Evolutionary conservation across 352 stramenopile species (phyloP), one percentile per base, ranked within the genome.

Genomic region (Pythium folliculosum): DNA sequence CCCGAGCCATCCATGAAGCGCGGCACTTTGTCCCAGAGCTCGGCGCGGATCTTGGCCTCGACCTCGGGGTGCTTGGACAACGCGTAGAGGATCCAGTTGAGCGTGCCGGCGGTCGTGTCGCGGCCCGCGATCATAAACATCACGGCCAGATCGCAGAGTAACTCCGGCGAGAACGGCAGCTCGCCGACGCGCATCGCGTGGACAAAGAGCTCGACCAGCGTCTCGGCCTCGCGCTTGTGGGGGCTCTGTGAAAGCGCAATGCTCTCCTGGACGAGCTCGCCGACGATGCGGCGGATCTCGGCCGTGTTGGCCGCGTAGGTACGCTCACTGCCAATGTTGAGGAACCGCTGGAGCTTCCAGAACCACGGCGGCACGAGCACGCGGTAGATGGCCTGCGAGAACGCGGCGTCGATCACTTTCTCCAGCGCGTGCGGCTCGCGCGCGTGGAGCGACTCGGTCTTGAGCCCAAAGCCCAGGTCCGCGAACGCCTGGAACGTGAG

Each of bases 101-200:
- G 45, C 13, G 77, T 76, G 30, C 67, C 73, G 4, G 79, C 74
- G 2, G 79, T 84, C 2, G 80, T 86, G 60, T 89, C 80, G 14
- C 79, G 65, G 25, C 78, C 80, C 35, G 65, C 80, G 50, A 89
- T 73, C 45, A 85, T 65, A 53, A 89, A 81, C 57, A 71, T 78
- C n/a, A 89, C 65, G 12, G 81, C 71, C n/a, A 89, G 61, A 58
- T 88, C 75, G n/a, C 76, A 63, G 22, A 88, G 43, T 19, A 69
- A 63, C 47, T 71, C 56, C 12, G 65, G 64, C 21, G 50, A 48
- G 35, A 75, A 58, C 27, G 14, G 17, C 3, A n/a, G 23, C n/a
- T 67, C 50, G 48, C 40, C 63, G 38, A 68, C 40, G 12, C 59
- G 49, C 60, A 65, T 65, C 3, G 48, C 53, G 5, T 71, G 27